Evolutionary conservation across 345 rosid genomes (phyloP).

Genomic region (Draba incana): DNA sequence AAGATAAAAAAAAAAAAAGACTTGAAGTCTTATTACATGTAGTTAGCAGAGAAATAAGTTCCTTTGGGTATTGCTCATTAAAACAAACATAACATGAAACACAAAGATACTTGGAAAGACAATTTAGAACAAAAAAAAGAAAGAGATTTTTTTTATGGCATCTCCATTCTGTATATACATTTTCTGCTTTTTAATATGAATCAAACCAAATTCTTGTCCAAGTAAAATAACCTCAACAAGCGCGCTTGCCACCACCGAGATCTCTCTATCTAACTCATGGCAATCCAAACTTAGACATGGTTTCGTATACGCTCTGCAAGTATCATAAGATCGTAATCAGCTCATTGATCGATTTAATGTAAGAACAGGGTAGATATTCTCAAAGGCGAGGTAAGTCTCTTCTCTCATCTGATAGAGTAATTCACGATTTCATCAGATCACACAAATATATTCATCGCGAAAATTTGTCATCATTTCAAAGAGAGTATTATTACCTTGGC

Average conservation of each 20-base stretch:
- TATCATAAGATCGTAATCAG: constrained; percentile 12
- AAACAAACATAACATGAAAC: constrained; percentile 25
- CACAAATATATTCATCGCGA: background rate
- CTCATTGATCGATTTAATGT: background rate
- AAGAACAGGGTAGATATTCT: constrained; percentile 88
- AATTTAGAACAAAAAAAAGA: background rate
- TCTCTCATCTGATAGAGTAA: constrained; percentile 59
- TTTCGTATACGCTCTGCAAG: constrained; percentile 25
- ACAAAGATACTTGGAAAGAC: constrained; percentile 9
- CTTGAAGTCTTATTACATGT: constrained; percentile 28
- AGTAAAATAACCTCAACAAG: constrained; percentile 24
- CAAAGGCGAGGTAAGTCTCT: constrained; percentile 81
- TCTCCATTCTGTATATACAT: constrained; percentile 40
- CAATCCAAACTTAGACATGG: constrained; percentile 28
- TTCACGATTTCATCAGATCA: constrained; percentile 23
- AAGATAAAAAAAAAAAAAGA: background rate
- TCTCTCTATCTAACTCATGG: constrained; percentile 20
- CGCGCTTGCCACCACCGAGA: constrained; percentile 26
- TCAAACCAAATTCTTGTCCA: constrained; percentile 29
- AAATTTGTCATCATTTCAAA: background rate
- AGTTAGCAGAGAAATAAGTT: background rate
- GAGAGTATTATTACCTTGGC: constrained; percentile 68
- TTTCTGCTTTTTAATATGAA: constrained; percentile 6
- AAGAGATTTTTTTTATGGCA: constrained; percentile 15
- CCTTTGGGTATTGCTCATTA: constrained; percentile 14